phyloP scores from a whole-genome alignment of 2,329 filamentous ascomycete genomes.

The Lasiodiplodia gonubiensis region DNA sequence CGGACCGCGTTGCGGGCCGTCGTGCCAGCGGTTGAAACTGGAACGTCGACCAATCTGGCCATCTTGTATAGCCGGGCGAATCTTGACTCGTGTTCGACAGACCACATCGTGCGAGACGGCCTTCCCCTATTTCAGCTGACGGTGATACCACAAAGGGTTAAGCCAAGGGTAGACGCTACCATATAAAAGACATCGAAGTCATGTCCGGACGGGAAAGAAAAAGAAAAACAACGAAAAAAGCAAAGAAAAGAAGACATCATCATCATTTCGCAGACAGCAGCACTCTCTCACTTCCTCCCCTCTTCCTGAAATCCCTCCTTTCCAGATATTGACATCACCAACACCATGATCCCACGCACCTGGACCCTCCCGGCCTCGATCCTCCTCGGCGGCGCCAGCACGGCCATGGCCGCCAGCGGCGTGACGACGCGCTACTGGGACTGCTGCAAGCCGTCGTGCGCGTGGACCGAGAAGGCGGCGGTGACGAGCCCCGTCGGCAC shows the following conservation, averaged over 20 bases:
- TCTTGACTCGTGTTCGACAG: neutral
- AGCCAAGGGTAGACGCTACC: no score
- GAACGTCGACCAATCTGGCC: neutral
- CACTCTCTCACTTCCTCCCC: neutral
- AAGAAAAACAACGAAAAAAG: neutral
- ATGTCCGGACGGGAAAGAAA: neutral
- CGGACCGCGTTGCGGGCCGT: conserved; percentile 5
- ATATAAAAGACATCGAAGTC: neutral
- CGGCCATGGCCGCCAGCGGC: conserved; percentile 5
- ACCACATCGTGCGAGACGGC: conserved; percentile 1
- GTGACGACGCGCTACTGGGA: conserved; percentile 54
- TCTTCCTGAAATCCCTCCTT: neutral
- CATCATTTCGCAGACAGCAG: neutral
- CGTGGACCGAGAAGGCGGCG: conserved; percentile 62
- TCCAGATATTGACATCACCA: no score
- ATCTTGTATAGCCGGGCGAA: conserved; percentile 14
- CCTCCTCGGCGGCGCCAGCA: neutral
- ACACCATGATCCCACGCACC: neutral
- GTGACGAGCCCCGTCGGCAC: conserved; percentile 59
- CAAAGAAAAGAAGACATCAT: neutral
- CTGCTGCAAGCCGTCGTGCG: conserved; percentile 74
- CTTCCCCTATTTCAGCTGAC: neutral
- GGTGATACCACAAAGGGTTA: neutral
- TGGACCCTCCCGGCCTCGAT: neutral
- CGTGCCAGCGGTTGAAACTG: conserved; percentile 15